Evolutionary conservation across 441 rosid genomes (phyloP).

Genomic region (Brassica balearica): DNA sequence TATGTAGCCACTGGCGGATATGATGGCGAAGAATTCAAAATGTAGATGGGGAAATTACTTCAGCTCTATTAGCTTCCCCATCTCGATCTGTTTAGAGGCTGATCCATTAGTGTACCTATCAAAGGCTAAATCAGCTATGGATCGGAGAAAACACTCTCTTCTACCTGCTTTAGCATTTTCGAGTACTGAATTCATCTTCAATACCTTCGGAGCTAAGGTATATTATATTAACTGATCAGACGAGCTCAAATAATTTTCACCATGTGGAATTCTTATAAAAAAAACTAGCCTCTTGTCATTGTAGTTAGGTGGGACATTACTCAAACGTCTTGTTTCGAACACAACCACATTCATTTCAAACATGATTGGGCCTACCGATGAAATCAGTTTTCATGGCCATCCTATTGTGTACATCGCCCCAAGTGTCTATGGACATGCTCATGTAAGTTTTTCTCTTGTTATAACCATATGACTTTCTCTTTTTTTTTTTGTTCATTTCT

Average conservation of each 20-base stretch:
- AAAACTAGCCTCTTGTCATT: neutral
- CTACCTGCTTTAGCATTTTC: slow-evolving; percentile 16
- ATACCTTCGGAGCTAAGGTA: slow-evolving; percentile 55
- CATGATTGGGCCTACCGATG: slow-evolving; percentile 65
- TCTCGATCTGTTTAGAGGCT: slow-evolving; percentile 47
- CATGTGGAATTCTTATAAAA: neutral
- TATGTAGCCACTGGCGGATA: slow-evolving; percentile 61
- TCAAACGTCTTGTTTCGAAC: slow-evolving; percentile 49
- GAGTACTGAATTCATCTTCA: no score
- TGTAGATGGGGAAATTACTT: slow-evolving; percentile 71
- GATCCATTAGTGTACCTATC: slow-evolving; percentile 63
- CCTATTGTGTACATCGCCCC: slow-evolving; percentile 72
- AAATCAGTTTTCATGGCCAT: slow-evolving; percentile 72
- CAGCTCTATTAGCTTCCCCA: slow-evolving; percentile 62
- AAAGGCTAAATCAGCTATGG: slow-evolving; percentile 58
- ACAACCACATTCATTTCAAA: slow-evolving; percentile 67
- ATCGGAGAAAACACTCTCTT: slow-evolving; percentile 65
- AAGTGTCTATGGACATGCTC: slow-evolving; percentile 78
- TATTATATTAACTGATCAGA: neutral
- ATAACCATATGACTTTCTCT: no score
- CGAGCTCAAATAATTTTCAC: neutral
- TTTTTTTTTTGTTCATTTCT: neutral
- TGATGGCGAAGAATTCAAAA: slow-evolving; percentile 57
- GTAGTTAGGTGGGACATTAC: slow-evolving; percentile 30
- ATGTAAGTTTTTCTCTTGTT: slow-evolving; percentile 42